Conservation (phyloP, 805 yeast species). For the Monosporozyma aerobia region DNA sequence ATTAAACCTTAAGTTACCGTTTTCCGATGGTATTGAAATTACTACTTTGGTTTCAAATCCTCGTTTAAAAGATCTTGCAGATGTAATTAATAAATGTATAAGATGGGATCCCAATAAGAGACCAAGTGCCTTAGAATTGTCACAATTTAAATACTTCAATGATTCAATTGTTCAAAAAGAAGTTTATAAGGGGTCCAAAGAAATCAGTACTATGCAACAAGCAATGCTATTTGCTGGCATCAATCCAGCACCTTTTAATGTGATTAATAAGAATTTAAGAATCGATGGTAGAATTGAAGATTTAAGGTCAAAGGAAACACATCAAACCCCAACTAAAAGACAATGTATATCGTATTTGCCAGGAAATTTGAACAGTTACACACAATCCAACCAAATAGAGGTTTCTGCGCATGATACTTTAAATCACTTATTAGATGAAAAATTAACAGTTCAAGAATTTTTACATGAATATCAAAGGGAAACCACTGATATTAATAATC, state of each 20-base stretch:
- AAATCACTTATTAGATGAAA: neutral
- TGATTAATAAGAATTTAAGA: neutral
- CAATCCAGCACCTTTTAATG: slow-evolving; percentile 2
- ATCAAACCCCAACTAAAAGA: neutral
- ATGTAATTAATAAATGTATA: slow-evolving; percentile 40
- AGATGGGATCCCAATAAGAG: slow-evolving; percentile 75
- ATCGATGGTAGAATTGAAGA: neutral
- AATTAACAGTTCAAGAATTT: slow-evolving; percentile 5
- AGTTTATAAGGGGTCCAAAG: slow-evolving; percentile 1
- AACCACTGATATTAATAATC: neutral
- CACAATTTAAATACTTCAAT: slow-evolving; percentile 46
- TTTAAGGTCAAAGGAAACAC: neutral
- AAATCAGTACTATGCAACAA: slow-evolving; percentile 15
- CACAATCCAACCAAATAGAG: neutral
- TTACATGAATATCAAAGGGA: slow-evolving; percentile 1
- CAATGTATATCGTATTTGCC: neutral
- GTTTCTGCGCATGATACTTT: neutral
- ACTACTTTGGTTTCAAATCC: slow-evolving; percentile 38
- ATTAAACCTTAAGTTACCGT: slow-evolving; percentile 51
- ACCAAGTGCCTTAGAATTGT: slow-evolving; percentile 40
- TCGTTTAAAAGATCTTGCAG: slow-evolving; percentile 31
- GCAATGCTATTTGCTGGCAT: slow-evolving; percentile 22
- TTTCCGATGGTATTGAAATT: slow-evolving; percentile 41
- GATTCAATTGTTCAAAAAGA: slow-evolving; percentile 28
- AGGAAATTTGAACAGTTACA: neutral